phyloP scores from a whole-genome alignment of 306 rosid genomes.

The Gastrolobium bilobum region DNA sequence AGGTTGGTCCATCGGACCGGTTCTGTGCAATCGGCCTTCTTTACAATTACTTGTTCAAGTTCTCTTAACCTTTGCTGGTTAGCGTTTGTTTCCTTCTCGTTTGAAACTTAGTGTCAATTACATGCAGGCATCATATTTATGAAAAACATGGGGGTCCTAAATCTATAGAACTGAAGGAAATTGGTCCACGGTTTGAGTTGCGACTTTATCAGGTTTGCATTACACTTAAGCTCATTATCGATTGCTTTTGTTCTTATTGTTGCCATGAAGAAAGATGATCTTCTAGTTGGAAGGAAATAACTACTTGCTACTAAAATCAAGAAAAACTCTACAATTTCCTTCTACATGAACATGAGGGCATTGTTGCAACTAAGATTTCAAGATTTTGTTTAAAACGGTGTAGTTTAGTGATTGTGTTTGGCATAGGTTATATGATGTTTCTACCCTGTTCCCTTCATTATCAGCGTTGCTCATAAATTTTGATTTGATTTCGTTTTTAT shows the following conservation, averaged over 20 bases:
- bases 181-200: constrained; percentile 95
- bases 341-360: neutral
- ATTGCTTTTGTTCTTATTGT: constrained; percentile 19
- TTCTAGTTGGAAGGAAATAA: constrained; percentile 19
- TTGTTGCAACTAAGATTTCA: constrained; percentile 21
- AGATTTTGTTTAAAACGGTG: neutral
- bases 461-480: neutral
- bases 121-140: constrained; percentile 81
- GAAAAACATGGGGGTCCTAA: constrained; percentile 86
- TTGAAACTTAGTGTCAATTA: constrained; percentile 10
- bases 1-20: constrained; percentile 62
- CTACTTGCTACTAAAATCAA: constrained; percentile 10
- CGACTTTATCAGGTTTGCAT: constrained; percentile 74
- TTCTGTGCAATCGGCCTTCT: constrained; percentile 25
- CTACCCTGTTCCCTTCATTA: neutral
- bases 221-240: constrained; percentile 35
- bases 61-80: neutral
- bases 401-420: neutral
- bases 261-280: constrained; percentile 26
- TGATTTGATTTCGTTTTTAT: neutral
- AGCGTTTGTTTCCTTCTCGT: constrained; percentile 8
- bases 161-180: constrained; percentile 85
- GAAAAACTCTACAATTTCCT: neutral
- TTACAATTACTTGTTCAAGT: constrained; percentile 27
- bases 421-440: constrained; percentile 14